These are phyloP conservation scores for Galerina sulciceps DNA, from an alignment of 768 basidiomycete species.

Conservation along the genomic window DNA sequence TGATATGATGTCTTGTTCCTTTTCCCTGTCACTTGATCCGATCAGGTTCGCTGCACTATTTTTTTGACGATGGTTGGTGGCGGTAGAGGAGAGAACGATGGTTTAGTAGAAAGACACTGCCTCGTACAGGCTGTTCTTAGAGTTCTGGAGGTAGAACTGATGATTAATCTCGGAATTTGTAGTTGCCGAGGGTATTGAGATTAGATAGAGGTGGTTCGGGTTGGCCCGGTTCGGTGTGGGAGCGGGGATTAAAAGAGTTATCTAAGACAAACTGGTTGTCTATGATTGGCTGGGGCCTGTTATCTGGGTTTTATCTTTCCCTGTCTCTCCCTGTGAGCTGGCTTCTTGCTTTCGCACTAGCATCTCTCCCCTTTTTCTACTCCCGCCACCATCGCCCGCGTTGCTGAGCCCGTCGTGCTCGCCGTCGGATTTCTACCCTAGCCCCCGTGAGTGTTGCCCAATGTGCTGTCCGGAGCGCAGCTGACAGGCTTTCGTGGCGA, in stretches of 20 bases:
- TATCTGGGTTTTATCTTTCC: constrained; percentile 30
- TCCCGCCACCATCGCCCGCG: constrained; percentile 7
- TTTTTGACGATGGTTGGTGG: background rate
- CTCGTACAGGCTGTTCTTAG: too few relatives aligned
- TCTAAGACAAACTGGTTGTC: constrained; percentile 31
- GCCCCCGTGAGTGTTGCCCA: background rate
- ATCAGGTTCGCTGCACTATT: constrained; percentile 14
- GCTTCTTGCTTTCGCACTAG: constrained; percentile 25
- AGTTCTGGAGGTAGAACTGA: background rate
- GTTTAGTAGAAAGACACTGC: too few relatives aligned
- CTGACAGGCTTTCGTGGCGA: constrained; percentile 2
- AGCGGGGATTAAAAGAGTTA: constrained; percentile 20
- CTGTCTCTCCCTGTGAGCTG: constrained; percentile 19
- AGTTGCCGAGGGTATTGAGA: background rate
- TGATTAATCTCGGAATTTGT: background rate
- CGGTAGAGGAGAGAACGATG: background rate
- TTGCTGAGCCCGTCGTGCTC: constrained; percentile 16
- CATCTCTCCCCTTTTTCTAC: constrained; percentile 18
- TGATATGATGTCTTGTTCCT: constrained; percentile 13
- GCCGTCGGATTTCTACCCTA: constrained; percentile 6
- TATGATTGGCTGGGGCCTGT: constrained; percentile 38
- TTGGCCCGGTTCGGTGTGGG: constrained; percentile 14
- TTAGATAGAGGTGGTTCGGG: constrained; percentile 9
- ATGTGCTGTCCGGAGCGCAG: background rate
- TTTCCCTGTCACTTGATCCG: constrained; percentile 15